Evolutionary conservation across 257 asterid species (phyloP), one percentile per base, ranked within the genome.

Genomic region (Jasminum sambac): DNA sequence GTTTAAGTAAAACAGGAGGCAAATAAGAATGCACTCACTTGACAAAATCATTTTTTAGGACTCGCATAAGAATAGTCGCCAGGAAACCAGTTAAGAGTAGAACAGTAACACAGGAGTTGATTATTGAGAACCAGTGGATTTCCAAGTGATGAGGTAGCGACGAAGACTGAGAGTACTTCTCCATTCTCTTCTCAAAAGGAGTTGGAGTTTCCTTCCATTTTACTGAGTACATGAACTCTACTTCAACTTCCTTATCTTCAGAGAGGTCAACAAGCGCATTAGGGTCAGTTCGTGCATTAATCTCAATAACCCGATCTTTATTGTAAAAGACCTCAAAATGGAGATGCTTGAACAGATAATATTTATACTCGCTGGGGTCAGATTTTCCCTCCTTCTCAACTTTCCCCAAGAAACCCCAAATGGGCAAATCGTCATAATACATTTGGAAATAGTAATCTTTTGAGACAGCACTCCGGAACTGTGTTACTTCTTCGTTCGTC

Each of bases 401-500:
- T 67, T 80, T 80, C 59, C 84, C 84, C 17, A 80, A 50, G 81
- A 80, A 80, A 43, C 84, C 84, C 84, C 84, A 80, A 4, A 80
- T 41, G 23, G 84, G 84, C 59, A 80, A 64, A 48, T 80, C 84
- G 55, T 80, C 84, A 66, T 80, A 80, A 57, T 80, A 80, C 84
- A 80, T 80, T 71, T 80, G 82, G 63, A 80, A 80, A 72, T 80
- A 80, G 77, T 80, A 80, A 52, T 80, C 81, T 63, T 80, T 80
- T 12, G 79, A 46, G 43, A 80, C 84, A 69, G 84, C 84, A 73
- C 13, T 65, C 55, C 84, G 81, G 67, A 80, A 77, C 67, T 76
- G 73, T 24, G 72, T 43, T 58, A 73, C 82, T 48, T 76, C 77
- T 69, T 80, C 79, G 66, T 73, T 69, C 6, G 84, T 59, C 74